Conservation (phyloP, 1,139 yeast species). For the Waltiozyma solani region DNA sequence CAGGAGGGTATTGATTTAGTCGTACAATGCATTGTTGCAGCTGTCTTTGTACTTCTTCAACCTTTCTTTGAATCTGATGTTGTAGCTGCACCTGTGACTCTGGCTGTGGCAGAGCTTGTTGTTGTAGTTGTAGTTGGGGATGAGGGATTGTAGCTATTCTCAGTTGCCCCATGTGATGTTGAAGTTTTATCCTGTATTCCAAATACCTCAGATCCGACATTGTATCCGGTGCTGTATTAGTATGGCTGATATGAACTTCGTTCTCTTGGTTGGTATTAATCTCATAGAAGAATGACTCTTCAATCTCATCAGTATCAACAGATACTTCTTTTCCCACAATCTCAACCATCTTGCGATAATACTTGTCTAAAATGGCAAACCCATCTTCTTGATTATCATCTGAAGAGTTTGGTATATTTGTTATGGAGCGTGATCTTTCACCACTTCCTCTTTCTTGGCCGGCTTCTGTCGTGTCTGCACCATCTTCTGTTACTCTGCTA, state of each 20-base stretch:
- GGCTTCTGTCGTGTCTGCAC: background rate
- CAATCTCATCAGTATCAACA: conserved; percentile 10
- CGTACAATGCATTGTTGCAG: no score
- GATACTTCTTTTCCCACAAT: conserved; percentile 36
- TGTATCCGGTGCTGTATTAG: conserved; percentile 10
- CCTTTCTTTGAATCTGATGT: no score
- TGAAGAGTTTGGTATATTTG: background rate
- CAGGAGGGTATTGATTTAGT: no score
- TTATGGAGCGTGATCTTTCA: background rate
- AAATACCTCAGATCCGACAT: conserved; percentile 5
- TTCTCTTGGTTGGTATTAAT: background rate
- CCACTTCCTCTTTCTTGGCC: background rate
- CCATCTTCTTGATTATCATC: conserved; percentile 13
- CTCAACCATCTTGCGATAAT: conserved; percentile 51
- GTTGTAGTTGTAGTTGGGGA: no score
- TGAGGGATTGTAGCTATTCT: no score
- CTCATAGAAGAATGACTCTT: background rate
- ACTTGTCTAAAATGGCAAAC: conserved; percentile 40
- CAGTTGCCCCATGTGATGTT: background rate
- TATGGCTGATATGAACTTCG: background rate
- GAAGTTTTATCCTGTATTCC: background rate
- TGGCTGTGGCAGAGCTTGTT: no score
- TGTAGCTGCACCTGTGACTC: no score
- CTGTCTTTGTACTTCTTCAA: no score
- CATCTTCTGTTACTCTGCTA: conserved; percentile 14